phyloP scores from a whole-genome alignment of 2,329 filamentous ascomycete species.

The Aquanectria penicillioides region DNA sequence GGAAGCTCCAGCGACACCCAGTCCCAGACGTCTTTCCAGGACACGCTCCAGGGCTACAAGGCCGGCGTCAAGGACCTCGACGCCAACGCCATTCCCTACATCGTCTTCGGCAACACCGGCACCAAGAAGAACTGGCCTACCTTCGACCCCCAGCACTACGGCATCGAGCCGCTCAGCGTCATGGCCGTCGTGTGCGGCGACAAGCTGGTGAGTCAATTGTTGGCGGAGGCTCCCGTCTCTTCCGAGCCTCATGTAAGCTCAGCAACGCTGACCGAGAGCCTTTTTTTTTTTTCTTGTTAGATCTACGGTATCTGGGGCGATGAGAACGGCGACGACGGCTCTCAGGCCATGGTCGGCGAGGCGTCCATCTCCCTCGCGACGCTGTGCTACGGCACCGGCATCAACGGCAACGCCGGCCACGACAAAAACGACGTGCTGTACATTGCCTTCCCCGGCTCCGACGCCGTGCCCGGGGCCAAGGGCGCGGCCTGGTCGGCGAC shows the following conservation, averaged over 20 bases:
- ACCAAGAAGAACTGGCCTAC: constrained; percentile 44
- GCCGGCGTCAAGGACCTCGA: constrained; percentile 54
- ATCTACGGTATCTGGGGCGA: constrained; percentile 71
- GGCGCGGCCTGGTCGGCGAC: constrained; percentile 65
- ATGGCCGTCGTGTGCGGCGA: constrained; percentile 65
- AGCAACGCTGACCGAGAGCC: background rate
- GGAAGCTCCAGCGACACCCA: constrained; percentile 55
- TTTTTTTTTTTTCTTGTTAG: too few species aligned
- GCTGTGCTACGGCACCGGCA: constrained; percentile 62
- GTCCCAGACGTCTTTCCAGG: constrained; percentile 58
- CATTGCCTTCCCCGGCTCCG: constrained; percentile 66
- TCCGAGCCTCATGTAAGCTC: background rate
- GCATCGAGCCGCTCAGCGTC: constrained; percentile 61
- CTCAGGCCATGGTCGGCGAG: constrained; percentile 62
- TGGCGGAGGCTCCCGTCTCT: background rate
- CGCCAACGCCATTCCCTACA: constrained; percentile 62
- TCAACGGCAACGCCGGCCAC: constrained; percentile 67
- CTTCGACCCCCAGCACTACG: constrained; percentile 53
- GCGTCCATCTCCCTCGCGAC: constrained; percentile 67
- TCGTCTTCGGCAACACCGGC: constrained; percentile 63
- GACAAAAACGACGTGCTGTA: constrained; percentile 68
- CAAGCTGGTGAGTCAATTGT: constrained; percentile 49
- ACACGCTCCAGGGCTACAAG: constrained; percentile 50
- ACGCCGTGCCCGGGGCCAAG: constrained; percentile 66
- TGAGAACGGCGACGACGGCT: constrained; percentile 64